phyloP scores from a whole-genome alignment of 1,284 basidiomycete genomes.

The Puccinia brachypodii region DNA sequence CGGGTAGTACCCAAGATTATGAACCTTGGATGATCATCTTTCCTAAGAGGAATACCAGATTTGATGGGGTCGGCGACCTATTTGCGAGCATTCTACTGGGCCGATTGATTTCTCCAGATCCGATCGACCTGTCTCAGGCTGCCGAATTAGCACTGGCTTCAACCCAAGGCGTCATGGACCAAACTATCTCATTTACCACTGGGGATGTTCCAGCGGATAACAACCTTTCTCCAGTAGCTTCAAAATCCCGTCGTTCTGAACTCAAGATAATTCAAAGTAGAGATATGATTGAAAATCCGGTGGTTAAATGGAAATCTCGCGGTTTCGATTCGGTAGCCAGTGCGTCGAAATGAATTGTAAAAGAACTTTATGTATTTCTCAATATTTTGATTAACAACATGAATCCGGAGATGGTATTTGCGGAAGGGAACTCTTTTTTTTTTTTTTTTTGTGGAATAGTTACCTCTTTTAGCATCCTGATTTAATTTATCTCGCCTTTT shows the following conservation, averaged over 20 bases:
- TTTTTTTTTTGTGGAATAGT: too few relatives aligned
- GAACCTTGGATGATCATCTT: constrained; percentile 63
- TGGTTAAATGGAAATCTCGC: constrained; percentile 15
- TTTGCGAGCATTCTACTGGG: constrained; percentile 91
- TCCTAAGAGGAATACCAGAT: constrained; percentile 83
- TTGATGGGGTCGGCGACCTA: constrained; percentile 92
- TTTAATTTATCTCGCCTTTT: too few relatives aligned
- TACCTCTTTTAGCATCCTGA: too few relatives aligned
- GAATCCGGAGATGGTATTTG: too few relatives aligned
- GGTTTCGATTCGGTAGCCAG: neutral
- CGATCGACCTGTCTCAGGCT: constrained; percentile 60
- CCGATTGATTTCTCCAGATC: constrained; percentile 64
- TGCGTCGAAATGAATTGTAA: neutral
- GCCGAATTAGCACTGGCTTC: constrained; percentile 68
- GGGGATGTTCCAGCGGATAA: neutral
- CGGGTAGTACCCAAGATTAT: constrained; percentile 64
- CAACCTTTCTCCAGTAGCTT: neutral
- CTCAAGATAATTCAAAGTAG: constrained; percentile 41
- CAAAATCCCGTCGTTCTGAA: neutral
- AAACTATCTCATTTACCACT: constrained; percentile 62
- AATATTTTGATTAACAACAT: too few relatives aligned
- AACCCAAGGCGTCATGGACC: constrained; percentile 77
- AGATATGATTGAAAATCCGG: neutral
- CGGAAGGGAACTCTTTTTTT: too few relatives aligned
- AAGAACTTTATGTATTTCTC: neutral